A percentile compares a stretch with the other conserved stretches of the same genome.
Conservation (phyloP, 2,329 filamentous ascomycete genomes). For the Cordyceps cateniannulata region DNA sequence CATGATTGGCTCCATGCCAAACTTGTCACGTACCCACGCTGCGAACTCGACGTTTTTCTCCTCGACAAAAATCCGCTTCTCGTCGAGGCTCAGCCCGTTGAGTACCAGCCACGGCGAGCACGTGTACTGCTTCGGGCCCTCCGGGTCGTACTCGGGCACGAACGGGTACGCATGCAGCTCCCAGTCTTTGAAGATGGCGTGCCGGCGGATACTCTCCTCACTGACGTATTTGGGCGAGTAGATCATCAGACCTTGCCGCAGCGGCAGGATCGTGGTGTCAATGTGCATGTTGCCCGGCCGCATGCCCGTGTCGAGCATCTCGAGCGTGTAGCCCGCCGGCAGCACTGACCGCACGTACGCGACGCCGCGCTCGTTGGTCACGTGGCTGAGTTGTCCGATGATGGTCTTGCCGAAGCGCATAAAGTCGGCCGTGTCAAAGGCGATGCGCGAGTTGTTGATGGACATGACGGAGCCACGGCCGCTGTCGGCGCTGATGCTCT, state of each 20-base stretch:
- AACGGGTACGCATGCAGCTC: constrained; percentile 22
- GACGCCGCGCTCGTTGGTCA: background rate
- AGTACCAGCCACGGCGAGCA: constrained; percentile 22
- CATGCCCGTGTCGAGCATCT: constrained; percentile 20
- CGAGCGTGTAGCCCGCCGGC: constrained; percentile 20
- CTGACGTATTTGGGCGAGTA: constrained; percentile 23
- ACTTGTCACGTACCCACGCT: constrained; percentile 13
- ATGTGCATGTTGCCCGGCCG: constrained; percentile 25
- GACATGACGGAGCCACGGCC: background rate
- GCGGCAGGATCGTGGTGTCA: constrained; percentile 25
- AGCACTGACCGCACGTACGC: background rate
- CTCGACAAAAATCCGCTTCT: constrained; percentile 22
- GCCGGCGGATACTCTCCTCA: constrained; percentile 19
- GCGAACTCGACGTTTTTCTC: constrained; percentile 18
- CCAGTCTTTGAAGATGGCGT: constrained; percentile 23
- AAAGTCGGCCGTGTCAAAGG: constrained; percentile 1
- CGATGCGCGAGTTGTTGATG: background rate
- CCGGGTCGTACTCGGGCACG: constrained; percentile 13
- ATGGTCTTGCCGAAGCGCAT: background rate
- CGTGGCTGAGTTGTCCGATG: constrained; percentile 1
- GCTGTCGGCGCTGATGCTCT: background rate
- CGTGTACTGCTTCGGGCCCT: constrained; percentile 22
- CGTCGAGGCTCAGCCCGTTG: constrained; percentile 22
- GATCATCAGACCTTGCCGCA: constrained; percentile 21
- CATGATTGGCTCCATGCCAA: constrained; percentile 16